phyloP scores from a whole-genome alignment of 352 stramenopile genomes.

The Phytophthora ohioensis region DNA sequence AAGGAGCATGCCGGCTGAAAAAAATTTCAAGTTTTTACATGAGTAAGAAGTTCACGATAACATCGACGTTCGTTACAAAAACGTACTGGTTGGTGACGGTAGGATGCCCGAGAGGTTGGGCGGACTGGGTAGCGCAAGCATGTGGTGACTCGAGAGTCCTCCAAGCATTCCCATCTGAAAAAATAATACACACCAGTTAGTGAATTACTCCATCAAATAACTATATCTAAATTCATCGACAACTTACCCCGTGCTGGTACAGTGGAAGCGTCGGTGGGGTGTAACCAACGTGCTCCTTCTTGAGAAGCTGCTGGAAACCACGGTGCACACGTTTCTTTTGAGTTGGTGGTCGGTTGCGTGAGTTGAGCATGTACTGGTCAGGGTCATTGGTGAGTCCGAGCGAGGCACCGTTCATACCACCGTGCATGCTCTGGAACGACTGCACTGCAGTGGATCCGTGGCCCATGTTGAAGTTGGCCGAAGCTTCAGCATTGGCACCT shows the following conservation, averaged over 20 bases:
- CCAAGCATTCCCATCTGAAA: conserved; percentile 72
- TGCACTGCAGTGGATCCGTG: conserved; percentile 35
- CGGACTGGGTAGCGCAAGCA: conserved; percentile 74
- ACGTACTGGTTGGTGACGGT: conserved; percentile 82
- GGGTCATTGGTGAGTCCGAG: conserved; percentile 72
- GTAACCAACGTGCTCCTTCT: conserved; percentile 79
- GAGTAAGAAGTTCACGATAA: conserved; percentile 18
- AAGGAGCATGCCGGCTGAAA: conserved; percentile 73
- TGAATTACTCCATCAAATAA: not conserved
- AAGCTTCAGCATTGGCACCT: conserved; percentile 40
- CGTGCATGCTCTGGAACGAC: conserved; percentile 50
- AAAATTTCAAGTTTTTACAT: conserved; percentile 15
- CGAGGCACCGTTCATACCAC: conserved; percentile 40
- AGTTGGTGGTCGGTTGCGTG: conserved; percentile 33
- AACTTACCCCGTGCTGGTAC: conserved; percentile 75
- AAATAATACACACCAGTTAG: conserved; percentile 3
- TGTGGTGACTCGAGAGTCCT: conserved; percentile 63
- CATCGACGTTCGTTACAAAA: conserved; percentile 8
- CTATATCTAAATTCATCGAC: not conserved
- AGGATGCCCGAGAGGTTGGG: conserved; percentile 79
- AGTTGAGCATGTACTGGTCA: conserved; percentile 71
- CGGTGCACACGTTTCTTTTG: conserved; percentile 81
- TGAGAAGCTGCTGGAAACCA: conserved; percentile 82
- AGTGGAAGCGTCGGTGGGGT: conserved; percentile 69
- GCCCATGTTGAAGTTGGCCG: conserved; percentile 44